Evolutionary conservation across 208 protist species (phyloP), one percentile per base, ranked within the genome.

Genomic region (Eutreptiella sp.): DNA sequence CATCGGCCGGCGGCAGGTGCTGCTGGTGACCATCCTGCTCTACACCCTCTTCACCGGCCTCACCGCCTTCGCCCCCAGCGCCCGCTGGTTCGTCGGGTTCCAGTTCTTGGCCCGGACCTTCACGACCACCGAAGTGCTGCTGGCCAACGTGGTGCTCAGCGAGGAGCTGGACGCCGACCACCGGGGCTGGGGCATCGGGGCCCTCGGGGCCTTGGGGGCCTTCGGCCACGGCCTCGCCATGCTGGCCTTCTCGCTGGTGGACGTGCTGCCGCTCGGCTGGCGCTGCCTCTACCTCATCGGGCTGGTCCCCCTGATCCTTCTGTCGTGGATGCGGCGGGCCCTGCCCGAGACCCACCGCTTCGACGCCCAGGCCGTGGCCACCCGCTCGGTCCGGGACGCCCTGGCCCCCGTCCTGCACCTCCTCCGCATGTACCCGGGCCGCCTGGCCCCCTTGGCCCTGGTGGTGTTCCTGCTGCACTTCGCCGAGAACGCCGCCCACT

Each of bases 161-260:
- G 50, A 57, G 39, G 50, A 57, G 28, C 39, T 57, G 14, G 31
- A 24, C 14, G 36, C 50, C 33, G 50, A 57, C n/a, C 50, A 57
- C 50, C 33, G 50, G 36, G 50, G 50, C n/a, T 57, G 50, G 50
- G 50, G 50, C 31, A 57, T 57, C 31, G 50, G 50, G 14, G 39
- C 39, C 23, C 50, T 57, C n/a, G 50, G 50, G 14, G 50, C 50
- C 36, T 41, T 33, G n/a, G 50, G 50, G 33, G 50, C 50, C 11
- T 33, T 57, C n/a, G 50, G 50, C 11, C 39, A 53, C 50, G 50
- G 50, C 36, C 16, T 36, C 11, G 50, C 31, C 36, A 33, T 33
- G n/a, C 14, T 57, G n/a, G 9, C 39, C 9, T 57, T 57, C 50
- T 24, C 50, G 14, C 31, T 19, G n/a, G 36, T 57, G 9, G 50